These are phyloP conservation scores for Crotalaria pallida DNA, from an alignment of 306 rosid genomes.

Conservation along the genomic window DNA sequence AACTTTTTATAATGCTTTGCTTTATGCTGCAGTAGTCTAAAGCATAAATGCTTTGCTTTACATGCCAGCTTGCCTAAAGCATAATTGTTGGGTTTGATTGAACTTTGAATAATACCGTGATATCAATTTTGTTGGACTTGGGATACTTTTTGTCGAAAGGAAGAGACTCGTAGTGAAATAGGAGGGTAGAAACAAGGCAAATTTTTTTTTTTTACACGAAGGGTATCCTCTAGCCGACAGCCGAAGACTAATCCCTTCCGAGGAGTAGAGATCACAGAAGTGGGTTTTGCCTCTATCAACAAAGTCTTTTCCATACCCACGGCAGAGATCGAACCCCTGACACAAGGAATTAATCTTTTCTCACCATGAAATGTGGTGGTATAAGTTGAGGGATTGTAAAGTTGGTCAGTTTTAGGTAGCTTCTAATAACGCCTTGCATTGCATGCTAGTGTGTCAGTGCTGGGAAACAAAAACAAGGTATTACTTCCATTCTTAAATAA, in stretches of 20 bases:
- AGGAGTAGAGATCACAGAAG: no score
- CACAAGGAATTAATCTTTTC: not conserved
- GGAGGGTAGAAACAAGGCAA: not conserved
- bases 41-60: not conserved
- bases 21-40: not conserved
- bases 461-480: not conserved
- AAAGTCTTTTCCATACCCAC: no score
- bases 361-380: not conserved
- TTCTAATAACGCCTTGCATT: not conserved
- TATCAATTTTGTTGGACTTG: not conserved
- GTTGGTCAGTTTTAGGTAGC: not conserved
- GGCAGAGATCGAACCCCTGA: no score
- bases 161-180: not conserved
- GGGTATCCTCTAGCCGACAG: no score
- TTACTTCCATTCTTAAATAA: no score
- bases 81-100: not conserved
- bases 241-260: no score
- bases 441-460: not conserved
- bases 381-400: not conserved
- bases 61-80: not conserved
- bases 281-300: no score
- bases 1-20: conserved; percentile 2
- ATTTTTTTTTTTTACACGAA: no score
- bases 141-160: not conserved
- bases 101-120: conserved; percentile 1